Percentiles rank a stretch among this genome's conserved stretches.
phyloP scores from a whole-genome alignment of 371 early-diverging fungal genomes.

The Mucor lusitanicus region DNA sequence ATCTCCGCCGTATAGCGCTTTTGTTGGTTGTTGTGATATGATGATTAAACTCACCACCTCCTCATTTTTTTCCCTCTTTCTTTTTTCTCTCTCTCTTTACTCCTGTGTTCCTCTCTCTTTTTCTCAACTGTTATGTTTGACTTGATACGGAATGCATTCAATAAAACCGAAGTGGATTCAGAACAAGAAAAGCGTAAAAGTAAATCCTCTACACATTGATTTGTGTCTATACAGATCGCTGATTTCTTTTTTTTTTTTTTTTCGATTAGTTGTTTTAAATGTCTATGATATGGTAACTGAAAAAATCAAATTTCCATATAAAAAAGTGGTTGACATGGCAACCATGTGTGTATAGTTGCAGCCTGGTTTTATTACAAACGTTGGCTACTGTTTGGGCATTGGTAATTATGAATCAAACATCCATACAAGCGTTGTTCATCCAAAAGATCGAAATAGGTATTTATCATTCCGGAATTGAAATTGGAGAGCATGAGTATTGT shows the following conservation, averaged over 20 bases:
- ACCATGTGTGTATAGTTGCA: slow-evolving; percentile 41
- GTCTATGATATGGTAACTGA: slow-evolving; percentile 8
- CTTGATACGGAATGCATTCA: slow-evolving; percentile 12
- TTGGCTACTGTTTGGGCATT: slow-evolving; percentile 60
- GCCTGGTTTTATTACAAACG: slow-evolving; percentile 52
- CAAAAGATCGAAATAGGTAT: slow-evolving; percentile 41
- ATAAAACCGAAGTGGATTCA: slow-evolving; percentile 12
- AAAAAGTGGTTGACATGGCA: neutral
- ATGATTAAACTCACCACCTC: neutral
- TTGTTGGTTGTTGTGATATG: neutral
- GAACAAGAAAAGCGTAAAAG: slow-evolving; percentile 21
- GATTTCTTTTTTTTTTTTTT: neutral
- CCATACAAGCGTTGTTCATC: neutral
- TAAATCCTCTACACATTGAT: neutral
- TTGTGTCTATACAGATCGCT: neutral
- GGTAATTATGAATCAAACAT: slow-evolving; percentile 28
- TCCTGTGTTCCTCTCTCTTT: neutral
- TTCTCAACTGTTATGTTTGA: slow-evolving; percentile 13
- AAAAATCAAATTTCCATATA: no score
- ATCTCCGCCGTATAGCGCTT: neutral
- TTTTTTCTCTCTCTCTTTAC: neutral
- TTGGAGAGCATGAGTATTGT: slow-evolving; percentile 63
- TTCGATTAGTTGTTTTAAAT: slow-evolving; percentile 36
- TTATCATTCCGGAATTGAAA: slow-evolving; percentile 68
- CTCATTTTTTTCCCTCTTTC: neutral